Evolutionary conservation across 2,329 filamentous ascomycete genomes (phyloP), one percentile per base, ranked within the genome.

Genomic region (Fusarium lyarnte): DNA sequence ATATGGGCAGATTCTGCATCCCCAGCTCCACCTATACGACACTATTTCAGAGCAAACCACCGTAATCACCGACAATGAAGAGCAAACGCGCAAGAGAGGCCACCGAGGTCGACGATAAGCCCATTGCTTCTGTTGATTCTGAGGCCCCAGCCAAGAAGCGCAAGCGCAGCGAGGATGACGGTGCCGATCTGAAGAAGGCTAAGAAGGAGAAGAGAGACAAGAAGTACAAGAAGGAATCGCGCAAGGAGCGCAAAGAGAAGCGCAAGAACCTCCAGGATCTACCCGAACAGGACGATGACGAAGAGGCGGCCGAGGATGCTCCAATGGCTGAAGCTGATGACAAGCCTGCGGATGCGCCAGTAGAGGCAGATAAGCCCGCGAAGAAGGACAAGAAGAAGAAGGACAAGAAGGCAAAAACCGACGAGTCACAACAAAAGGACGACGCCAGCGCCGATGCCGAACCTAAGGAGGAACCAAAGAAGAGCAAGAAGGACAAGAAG

Each of bases 171-270:
- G 77, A 72, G 51, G 80, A 79, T 29, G 80, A 80, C 25, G 65
- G 43, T 17, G 58, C 63, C 49, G 66, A 58, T n/a, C 27, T 66
- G 70, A 80, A 81, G 74, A 79, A 78, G 64, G 73, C 70, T 21
- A 81, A 82, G 74, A 80, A 81, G 65, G 74, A 80, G 13, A 80
- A 82, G 69, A 80, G 82, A 74, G 73, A 80, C 31, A 79, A 81
- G 49, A 80, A 82, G 66, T 59, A 73, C 61, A 68, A 78, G 59
- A 77, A 79, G 63, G 79, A 82, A 72, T 79, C 78, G 61, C 80
- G 82, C 43, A 81, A 82, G 63, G 82, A 83, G 55, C 82, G 82
- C 74, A 83, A 84, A 73, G 79, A 83, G 33, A 83, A 82, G 76
- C 79, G 80, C 58, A 81, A 82, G 74, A 72, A 84, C 49, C 72